Base-by-base conservation (phyloP, 2,329 filamentous ascomycete genomes). In the Raffaelea ambrosiae region DNA sequence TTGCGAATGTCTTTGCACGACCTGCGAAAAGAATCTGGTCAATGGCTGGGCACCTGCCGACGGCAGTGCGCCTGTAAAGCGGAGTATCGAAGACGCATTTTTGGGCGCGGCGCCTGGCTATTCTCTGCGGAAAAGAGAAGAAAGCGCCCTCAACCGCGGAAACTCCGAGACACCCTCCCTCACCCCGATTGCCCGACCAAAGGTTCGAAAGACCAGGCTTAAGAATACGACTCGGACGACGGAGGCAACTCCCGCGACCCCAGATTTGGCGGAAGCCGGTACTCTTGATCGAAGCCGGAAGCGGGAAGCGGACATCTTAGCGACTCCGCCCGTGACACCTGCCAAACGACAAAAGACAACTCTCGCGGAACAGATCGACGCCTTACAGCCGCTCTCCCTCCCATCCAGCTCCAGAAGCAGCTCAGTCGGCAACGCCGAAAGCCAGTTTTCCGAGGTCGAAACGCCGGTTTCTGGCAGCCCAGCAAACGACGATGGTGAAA, bases 1-100 rank as follows among this genome's bases (percentile, higher is more conserved):
- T 57, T 90, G 89, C 64, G 93, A 98, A 61, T 98, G 93, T 61
- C 71, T 98, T 2, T 98, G 93, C 63, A 76, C 77, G 56, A 93
- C 86, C 0, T 98, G 93, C 63, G 93, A 98, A 66, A 72, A 76
- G 20, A 70, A 73, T 3, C 69, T 79, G 49, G 74, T 76, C 46
- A 97, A 96, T 61, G 93, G 93, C 1, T 98, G 94, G 94, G 76
- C 79, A 35, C 76, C 71, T 0, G 68, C 68, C 14, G 69, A 68
- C 14, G 61, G 68, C 3, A 66, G 66, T 1, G 65, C 77, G 21
- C 69, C 65, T 54, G 66, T 79, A 21, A 70, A 66, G 57, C 69
- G 61, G 52, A 76, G 71, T 56, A 72, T 84, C 22, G 77, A 84
- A 56, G 71, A 75, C 40, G 68, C 72, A 10, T 49, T 65, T 11